Percentiles rank a stretch among this genome's conserved stretches.
These are phyloP conservation scores for Streptanthus diversifolius DNA, from an alignment of 345 rosid species.

Conservation along the genomic window DNA sequence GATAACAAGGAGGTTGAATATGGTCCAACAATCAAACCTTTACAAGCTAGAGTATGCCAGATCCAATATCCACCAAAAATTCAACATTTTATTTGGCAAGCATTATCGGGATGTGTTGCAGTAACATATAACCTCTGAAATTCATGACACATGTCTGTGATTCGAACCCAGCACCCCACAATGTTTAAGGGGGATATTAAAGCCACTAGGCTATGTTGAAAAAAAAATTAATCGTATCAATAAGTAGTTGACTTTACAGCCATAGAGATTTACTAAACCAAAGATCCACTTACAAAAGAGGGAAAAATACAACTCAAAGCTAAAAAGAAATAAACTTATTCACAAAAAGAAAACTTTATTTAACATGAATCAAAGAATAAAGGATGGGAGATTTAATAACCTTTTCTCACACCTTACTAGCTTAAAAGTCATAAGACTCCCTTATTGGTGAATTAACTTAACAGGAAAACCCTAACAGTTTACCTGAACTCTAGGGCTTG, in stretches of 20 bases:
- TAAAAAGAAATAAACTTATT: not conserved
- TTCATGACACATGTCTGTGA: too few relatives aligned
- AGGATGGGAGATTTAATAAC: not conserved
- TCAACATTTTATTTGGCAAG: too few relatives aligned
- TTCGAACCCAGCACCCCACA: too few relatives aligned
- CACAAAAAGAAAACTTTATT: not conserved
- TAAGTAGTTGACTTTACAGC: not conserved
- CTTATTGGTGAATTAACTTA: not conserved
- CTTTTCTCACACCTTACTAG: slow-evolving; percentile 6
- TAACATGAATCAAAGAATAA: slow-evolving; percentile 27
- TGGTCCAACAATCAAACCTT: too few relatives aligned
- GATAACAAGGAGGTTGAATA: too few relatives aligned
- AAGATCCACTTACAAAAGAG: not conserved
- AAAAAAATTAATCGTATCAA: too few relatives aligned
- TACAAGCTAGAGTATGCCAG: too few relatives aligned
- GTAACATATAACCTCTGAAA: too few relatives aligned
- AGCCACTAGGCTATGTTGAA: too few relatives aligned
- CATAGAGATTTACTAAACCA: not conserved
- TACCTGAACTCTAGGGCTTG: slow-evolving; percentile 40
- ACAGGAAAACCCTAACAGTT: slow-evolving; percentile 24
- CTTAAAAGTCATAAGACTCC: not conserved
- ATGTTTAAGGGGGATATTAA: too few relatives aligned
- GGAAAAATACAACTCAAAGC: not conserved
- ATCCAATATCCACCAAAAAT: too few relatives aligned
- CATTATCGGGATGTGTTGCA: too few relatives aligned